phyloP scores from a whole-genome alignment of 345 rosid species.

The Populus deltoides region DNA sequence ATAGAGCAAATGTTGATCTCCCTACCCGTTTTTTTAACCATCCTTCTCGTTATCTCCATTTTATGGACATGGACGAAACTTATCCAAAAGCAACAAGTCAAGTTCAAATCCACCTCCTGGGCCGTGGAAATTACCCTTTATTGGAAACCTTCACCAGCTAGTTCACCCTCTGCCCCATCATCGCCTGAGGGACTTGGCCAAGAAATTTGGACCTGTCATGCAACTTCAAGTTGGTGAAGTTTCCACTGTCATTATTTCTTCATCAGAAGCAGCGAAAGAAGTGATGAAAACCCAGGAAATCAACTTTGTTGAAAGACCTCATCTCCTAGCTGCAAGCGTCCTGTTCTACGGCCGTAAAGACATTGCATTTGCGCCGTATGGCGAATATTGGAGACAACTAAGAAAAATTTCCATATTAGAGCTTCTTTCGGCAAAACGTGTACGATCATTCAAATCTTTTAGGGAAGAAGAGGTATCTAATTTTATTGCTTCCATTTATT shows the following conservation, averaged over 20 bases:
- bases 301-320: constrained; percentile 21
- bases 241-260: constrained; percentile 19
- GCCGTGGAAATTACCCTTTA: constrained; percentile 7
- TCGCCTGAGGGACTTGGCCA: constrained; percentile 11
- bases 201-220: constrained; percentile 16
- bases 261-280: constrained; percentile 25
- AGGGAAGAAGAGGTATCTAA: constrained; percentile 17
- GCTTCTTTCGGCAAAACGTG: constrained; percentile 13
- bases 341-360: constrained; percentile 4
- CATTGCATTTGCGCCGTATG: constrained; percentile 16
- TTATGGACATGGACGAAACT: background rate
- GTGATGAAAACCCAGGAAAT: constrained; percentile 29
- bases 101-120: constrained; percentile 9
- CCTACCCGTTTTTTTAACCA: background rate
- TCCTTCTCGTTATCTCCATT: constrained; percentile 8
- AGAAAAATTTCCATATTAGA: constrained; percentile 19
- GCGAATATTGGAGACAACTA: constrained; percentile 31
- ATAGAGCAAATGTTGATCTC: background rate
- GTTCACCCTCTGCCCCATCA: background rate
- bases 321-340: background rate
- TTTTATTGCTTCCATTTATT: background rate
- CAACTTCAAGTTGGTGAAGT: constrained; percentile 11
- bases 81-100: background rate
- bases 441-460: constrained; percentile 15
- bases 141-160: constrained; percentile 18